phyloP scores from a whole-genome alignment of 345 rosid species.

The Linum trigynum region DNA sequence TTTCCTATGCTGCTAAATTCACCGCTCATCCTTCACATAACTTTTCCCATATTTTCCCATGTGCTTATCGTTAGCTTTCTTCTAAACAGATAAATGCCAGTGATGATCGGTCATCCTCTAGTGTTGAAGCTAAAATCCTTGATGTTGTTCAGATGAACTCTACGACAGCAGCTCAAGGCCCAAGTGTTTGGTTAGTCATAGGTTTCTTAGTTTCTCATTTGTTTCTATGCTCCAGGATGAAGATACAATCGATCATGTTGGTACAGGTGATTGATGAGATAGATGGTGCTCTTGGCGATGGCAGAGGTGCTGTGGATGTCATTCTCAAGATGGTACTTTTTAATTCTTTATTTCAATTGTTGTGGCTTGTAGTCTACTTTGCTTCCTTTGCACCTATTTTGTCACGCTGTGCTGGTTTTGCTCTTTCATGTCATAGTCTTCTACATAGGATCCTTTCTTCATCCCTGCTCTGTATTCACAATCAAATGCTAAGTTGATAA shows the following conservation, averaged over 20 bases:
- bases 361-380: slow-evolving; percentile 6
- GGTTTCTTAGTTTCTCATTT: not conserved
- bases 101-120: slow-evolving; percentile 81
- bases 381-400: slow-evolving; percentile 2
- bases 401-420: not conserved
- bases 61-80: slow-evolving; percentile 13
- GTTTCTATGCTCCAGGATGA: not conserved
- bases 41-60: not conserved
- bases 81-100: slow-evolving; percentile 80
- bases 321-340: slow-evolving; percentile 72
- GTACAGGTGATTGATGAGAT: slow-evolving; percentile 93
- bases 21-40: no score
- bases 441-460: not conserved
- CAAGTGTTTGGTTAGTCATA: slow-evolving; percentile 66
- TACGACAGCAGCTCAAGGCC: slow-evolving; percentile 80
- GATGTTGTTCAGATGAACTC: slow-evolving; percentile 97
- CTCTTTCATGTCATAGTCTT: not conserved
- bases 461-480: not conserved
- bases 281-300: slow-evolving; percentile 98
- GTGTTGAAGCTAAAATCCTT: slow-evolving; percentile 85
- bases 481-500: slow-evolving; percentile 2
- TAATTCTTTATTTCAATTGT: slow-evolving; percentile 7
- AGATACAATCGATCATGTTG: slow-evolving; percentile 3
- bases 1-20: no score
- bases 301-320: slow-evolving; percentile 95